These are phyloP conservation scores for Fusarium setosum DNA, from an alignment of 2,329 filamentous ascomycete genomes.

Conservation along the genomic window DNA sequence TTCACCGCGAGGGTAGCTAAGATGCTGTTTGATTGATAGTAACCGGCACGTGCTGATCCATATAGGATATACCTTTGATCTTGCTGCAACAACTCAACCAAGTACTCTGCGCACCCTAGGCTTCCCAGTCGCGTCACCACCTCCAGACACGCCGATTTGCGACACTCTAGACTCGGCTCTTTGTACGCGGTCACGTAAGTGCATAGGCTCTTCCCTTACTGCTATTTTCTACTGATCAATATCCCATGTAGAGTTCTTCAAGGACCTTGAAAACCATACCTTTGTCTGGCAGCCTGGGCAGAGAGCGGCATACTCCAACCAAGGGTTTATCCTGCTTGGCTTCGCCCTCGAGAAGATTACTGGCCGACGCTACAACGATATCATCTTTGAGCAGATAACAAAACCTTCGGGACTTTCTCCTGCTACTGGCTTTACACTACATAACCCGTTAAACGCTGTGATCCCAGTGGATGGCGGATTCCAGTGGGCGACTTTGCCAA, in stretches of 20 bases:
- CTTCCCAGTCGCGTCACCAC: not conserved
- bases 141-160: too few relatives aligned
- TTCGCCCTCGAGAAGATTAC: not conserved
- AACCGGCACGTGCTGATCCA: too few relatives aligned
- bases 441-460: conserved; percentile 41
- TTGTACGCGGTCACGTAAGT: not conserved
- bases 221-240: not conserved
- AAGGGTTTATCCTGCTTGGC: not conserved
- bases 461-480: conserved; percentile 41
- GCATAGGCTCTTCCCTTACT: not conserved
- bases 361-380: not conserved
- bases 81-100: not conserved
- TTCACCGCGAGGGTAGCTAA: not conserved
- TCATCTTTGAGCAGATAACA: not conserved
- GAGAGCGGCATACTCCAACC: not conserved
- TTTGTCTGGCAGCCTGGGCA: not conserved
- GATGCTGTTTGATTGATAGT: not conserved
- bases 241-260: not conserved
- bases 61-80: not conserved
- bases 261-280: not conserved
- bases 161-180: not conserved
- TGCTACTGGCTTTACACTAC: not conserved
- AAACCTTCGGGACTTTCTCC: not conserved
- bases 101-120: not conserved
- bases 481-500: not conserved